Conservation (phyloP, 805 yeast genomes). For the Pichia eremophila region DNA sequence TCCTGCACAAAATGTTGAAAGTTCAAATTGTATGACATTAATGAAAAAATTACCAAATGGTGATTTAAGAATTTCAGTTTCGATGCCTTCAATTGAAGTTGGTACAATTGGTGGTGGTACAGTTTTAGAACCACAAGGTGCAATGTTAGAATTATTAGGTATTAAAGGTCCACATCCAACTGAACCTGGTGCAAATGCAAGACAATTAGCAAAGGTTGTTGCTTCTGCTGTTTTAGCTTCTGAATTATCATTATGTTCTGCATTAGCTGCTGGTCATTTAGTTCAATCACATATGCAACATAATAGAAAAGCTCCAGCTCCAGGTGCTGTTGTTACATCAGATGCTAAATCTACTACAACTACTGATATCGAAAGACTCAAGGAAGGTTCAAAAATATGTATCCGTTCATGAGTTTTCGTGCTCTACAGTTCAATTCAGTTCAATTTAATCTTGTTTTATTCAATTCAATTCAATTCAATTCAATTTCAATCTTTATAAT, state of each 20-base stretch:
- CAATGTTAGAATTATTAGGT: conserved; percentile 90
- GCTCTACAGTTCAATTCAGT: background rate
- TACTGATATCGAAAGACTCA: conserved; percentile 37
- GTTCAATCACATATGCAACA: conserved; percentile 97
- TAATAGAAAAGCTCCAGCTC: conserved; percentile 47
- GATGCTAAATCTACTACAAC: conserved; percentile 3
- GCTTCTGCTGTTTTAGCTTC: conserved; percentile 96
- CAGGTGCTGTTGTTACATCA: conserved; percentile 20
- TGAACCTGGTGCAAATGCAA: conserved; percentile 88
- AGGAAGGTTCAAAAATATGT: conserved; percentile 70
- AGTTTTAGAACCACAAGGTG: conserved; percentile 90
- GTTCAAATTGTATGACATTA: conserved; percentile 93
- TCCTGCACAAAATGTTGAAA: conserved; percentile 99
- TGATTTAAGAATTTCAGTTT: conserved; percentile 83
- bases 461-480: background rate
- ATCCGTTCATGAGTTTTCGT: conserved; percentile 41
- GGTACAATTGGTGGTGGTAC: conserved; percentile 99
- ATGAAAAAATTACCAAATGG: conserved; percentile 75
- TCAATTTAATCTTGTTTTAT: background rate
- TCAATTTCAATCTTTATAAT: background rate
- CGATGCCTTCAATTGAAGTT: conserved; percentile 98
- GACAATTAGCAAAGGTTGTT: conserved; percentile 83
- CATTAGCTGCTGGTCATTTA: conserved; percentile 96
- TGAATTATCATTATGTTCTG: conserved; percentile 88
- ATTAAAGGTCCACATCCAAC: conserved; percentile 94